Conservation (phyloP, 2,329 filamentous ascomycete species). For the Fusarium sp. region DNA sequence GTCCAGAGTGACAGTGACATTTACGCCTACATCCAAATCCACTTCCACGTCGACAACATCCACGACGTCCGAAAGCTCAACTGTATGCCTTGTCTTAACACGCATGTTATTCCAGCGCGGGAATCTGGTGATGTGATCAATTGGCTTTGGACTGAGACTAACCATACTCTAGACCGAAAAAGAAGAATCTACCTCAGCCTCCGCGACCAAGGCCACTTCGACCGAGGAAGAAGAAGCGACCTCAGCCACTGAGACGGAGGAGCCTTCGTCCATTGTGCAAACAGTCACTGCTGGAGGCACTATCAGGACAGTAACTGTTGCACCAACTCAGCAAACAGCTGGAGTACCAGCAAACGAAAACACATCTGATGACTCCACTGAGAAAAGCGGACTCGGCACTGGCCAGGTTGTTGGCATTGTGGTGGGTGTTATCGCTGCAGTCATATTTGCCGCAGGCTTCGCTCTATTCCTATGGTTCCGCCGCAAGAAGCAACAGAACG, state of each 20-base stretch:
- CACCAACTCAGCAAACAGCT: conserved; percentile 52
- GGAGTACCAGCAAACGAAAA: conserved; percentile 37
- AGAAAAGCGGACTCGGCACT: conserved; percentile 52
- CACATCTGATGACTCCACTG: conserved; percentile 14
- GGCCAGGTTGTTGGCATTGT: conserved; percentile 65
- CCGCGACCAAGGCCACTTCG: conserved; percentile 1
- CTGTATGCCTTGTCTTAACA: conserved; percentile 53
- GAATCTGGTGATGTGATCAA: conserved; percentile 38
- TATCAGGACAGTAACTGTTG: conserved; percentile 65
- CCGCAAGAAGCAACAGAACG: conserved; percentile 57
- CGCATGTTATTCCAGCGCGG: conserved; percentile 24
- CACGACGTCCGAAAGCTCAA: conserved; percentile 47
- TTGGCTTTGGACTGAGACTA: conserved; percentile 21
- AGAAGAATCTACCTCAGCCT: conserved; percentile 32
- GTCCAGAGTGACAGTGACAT: conserved; percentile 48
- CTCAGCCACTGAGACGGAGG: conserved; percentile 31
- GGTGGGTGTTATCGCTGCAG: conserved; percentile 60
- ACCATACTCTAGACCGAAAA: conserved; percentile 30
- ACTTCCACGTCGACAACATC: conserved; percentile 42
- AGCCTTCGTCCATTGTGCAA: conserved; percentile 52
- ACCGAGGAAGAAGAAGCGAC: conserved; percentile 18
- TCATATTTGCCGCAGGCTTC: conserved; percentile 53
- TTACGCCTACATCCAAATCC: conserved; percentile 34
- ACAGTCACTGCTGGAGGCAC: conserved; percentile 67
- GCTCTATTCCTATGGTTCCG: conserved; percentile 58